Percentiles rank a stretch among this genome's conserved stretches.
phyloP scores from a whole-genome alignment of 2,329 filamentous ascomycete genomes.

The Fusarium ambrosium region DNA sequence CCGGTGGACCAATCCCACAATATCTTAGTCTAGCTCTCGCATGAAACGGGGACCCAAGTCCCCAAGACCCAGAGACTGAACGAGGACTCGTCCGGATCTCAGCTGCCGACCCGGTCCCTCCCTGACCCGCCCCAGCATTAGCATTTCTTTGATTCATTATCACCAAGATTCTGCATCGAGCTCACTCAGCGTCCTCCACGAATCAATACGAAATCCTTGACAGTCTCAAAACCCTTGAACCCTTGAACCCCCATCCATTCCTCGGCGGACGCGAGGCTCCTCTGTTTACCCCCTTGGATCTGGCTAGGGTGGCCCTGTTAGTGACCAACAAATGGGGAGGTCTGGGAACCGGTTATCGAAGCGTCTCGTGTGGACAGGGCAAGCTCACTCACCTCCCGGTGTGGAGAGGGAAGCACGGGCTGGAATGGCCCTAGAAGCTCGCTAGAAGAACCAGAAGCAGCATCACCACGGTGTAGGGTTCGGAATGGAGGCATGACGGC shows the following conservation, averaged over 20 bases:
- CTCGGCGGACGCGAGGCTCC: conserved; percentile 7
- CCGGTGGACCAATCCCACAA: conserved; percentile 28
- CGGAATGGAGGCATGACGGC: conserved; percentile 22
- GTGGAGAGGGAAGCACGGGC: conserved; percentile 25
- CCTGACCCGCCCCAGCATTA: conserved; percentile 18
- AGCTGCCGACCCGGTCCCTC: conserved; percentile 41
- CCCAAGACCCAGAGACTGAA: neutral
- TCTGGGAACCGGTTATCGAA: neutral
- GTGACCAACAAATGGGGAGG: neutral
- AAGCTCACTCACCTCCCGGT: conserved; percentile 1
- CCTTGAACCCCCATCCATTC: neutral
- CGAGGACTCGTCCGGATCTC: conserved; percentile 31
- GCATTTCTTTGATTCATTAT: conserved; percentile 1
- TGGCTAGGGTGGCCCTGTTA: neutral
- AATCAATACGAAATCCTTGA: neutral
- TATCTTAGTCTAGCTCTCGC: conserved; percentile 20
- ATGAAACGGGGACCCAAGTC: conserved; percentile 10
- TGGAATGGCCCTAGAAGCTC: conserved; percentile 35
- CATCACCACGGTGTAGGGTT: conserved; percentile 7
- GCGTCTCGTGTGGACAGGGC: neutral
- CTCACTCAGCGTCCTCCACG: neutral
- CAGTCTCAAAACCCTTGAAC: conserved; percentile 1
- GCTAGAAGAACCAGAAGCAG: conserved; percentile 30
- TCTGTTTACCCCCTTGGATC: neutral
- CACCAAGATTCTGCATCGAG: neutral